Evolutionary conservation across 352 stramenopile genomes (phyloP).

Genomic region (Phytopythium litorale): DNA sequence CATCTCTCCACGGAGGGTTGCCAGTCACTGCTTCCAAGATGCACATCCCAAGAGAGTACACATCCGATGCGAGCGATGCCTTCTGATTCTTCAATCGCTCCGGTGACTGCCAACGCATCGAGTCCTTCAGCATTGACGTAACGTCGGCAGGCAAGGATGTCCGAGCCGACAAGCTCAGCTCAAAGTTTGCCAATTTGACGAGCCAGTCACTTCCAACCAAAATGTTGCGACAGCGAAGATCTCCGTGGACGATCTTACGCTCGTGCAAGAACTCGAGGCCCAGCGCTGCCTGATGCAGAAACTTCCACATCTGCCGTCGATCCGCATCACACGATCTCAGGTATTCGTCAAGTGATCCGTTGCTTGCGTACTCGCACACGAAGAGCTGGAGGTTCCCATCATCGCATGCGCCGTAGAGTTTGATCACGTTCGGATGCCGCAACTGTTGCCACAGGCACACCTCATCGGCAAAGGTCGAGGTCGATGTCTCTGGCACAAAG

Average conservation of each 20-base stretch:
- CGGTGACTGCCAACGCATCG: conserved; percentile 18
- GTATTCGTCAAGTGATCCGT: conserved; percentile 20
- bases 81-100: conserved; percentile 15
- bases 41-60: conserved; percentile 40
- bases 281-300: conserved; percentile 20
- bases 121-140: neutral
- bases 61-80: conserved; percentile 20
- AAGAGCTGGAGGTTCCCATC: conserved; percentile 9
- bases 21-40: conserved; percentile 28
- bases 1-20: conserved; percentile 15
- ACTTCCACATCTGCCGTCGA: conserved; percentile 6
- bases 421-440: neutral
- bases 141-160: neutral
- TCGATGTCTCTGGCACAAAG: neutral
- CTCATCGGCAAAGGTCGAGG: neutral
- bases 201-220: conserved; percentile 16
- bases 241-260: conserved; percentile 18
- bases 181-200: conserved; percentile 26
- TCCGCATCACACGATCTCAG: neutral
- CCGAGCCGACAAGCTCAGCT: conserved; percentile 13
- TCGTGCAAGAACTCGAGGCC: conserved; percentile 27
- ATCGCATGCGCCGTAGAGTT: neutral
- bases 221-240: conserved; percentile 26
- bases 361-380: conserved; percentile 15
- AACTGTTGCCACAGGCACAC: neutral